Percentiles rank a stretch among this genome's conserved stretches.
Evolutionary conservation across 2,329 filamentous ascomycete genomes (phyloP).

Genomic region (Pseudogymnoascus sp.): DNA sequence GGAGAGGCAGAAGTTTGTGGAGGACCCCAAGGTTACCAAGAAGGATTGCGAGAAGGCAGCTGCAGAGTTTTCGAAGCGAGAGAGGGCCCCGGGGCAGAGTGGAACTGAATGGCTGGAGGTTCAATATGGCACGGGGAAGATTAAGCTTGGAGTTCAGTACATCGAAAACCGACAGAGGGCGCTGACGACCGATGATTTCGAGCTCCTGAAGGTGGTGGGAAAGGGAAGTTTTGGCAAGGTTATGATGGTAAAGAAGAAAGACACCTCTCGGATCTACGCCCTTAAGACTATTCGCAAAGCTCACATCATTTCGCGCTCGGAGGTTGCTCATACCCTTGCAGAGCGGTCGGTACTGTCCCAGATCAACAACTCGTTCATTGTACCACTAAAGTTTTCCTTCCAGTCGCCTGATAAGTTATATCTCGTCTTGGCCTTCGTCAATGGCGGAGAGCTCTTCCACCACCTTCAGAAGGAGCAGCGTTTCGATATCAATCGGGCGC

Average conservation of each 20-base stretch:
- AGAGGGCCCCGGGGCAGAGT: constrained; percentile 55
- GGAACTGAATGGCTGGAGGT: constrained; percentile 82
- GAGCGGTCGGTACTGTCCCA: constrained; percentile 93
- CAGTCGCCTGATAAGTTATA: constrained; percentile 95
- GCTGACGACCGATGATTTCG: constrained; percentile 87
- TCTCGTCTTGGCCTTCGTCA: constrained; percentile 88
- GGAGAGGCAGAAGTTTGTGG: constrained; percentile 66
- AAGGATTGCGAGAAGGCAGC: constrained; percentile 76
- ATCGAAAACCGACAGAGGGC: constrained; percentile 81
- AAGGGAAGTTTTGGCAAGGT: constrained; percentile 96
- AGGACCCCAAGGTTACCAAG: constrained; percentile 78
- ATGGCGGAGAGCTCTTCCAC: constrained; percentile 90
- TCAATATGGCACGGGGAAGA: constrained; percentile 73
- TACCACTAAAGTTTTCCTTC: constrained; percentile 94
- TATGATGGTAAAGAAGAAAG: constrained; percentile 95
- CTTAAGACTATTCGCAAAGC: constrained; percentile 94
- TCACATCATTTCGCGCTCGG: constrained; percentile 90
- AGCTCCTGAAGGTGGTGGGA: constrained; percentile 87
- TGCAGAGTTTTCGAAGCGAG: constrained; percentile 60
- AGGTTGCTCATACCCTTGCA: constrained; percentile 86
- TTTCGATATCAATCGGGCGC: constrained; percentile 87
- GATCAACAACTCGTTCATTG: constrained; percentile 98
- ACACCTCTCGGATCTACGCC: constrained; percentile 89
- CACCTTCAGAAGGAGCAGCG: constrained; percentile 89
- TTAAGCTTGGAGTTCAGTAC: constrained; percentile 86